Percentiles rank a stretch among this genome's conserved stretches.
These are phyloP conservation scores for Dactylellina sp. DNA, from an alignment of 2,329 filamentous ascomycete genomes.

Conservation along the genomic window DNA sequence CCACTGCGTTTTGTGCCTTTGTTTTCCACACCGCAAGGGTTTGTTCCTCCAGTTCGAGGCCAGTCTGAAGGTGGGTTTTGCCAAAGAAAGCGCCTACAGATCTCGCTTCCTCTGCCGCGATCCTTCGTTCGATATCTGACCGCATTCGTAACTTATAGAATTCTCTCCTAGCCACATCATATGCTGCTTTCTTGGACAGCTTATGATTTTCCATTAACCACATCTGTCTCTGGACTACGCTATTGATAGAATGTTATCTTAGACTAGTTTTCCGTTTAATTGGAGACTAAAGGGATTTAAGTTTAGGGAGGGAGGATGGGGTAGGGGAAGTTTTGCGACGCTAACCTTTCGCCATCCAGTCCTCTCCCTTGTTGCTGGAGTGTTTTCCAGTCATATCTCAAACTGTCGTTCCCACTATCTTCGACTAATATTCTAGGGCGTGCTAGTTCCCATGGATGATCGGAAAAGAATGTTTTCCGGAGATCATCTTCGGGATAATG, in stretches of 20 bases:
- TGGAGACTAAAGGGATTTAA: too few relatives aligned
- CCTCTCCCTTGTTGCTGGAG: conserved; percentile 79
- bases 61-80: conserved; percentile 77
- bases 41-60: conserved; percentile 83
- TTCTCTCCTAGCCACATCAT: conserved; percentile 87
- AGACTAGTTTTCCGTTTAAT: too few relatives aligned
- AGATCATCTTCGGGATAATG: conserved; percentile 85
- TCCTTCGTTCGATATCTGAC: conserved; percentile 82
- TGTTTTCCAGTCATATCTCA: conserved; percentile 81
- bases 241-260: conserved; percentile 63
- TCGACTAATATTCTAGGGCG: conserved; percentile 87
- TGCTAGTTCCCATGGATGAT: conserved; percentile 97
- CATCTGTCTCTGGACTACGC: conserved; percentile 90
- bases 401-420: conserved; percentile 82
- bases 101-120: conserved; percentile 88
- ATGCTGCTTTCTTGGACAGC: conserved; percentile 76
- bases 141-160: conserved; percentile 87
- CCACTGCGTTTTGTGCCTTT: conserved; percentile 71
- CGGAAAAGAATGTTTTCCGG: conserved; percentile 83
- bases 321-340: conserved; percentile 17
- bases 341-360: conserved; percentile 85
- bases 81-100: conserved; percentile 90
- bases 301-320: too few relatives aligned
- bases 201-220: conserved; percentile 79
- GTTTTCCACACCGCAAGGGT: conserved; percentile 85